Conservation (phyloP, 2,329 filamentous ascomycete genomes). For the Neophaeococcomyces mojaviensis region DNA sequence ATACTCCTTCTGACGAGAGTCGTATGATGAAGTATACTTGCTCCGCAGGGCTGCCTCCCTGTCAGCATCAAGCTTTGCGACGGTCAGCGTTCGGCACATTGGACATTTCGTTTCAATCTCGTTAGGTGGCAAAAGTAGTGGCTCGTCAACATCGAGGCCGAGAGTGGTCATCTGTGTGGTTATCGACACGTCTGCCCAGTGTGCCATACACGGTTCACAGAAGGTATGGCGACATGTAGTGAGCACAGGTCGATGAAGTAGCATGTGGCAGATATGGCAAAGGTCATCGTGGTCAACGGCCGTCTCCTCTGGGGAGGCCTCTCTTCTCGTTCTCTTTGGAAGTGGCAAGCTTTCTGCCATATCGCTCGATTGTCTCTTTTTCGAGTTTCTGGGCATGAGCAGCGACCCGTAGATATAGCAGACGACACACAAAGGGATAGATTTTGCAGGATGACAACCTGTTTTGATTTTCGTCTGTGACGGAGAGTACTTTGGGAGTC, state of each 20-base stretch:
- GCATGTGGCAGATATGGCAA: constrained; percentile 19
- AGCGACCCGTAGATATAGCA: too few relatives aligned
- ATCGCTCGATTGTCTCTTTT: too few relatives aligned
- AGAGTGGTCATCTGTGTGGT: constrained; percentile 16
- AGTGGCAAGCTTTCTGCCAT: too few relatives aligned
- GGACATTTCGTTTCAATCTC: constrained; percentile 20
- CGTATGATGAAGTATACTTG: constrained; percentile 16
- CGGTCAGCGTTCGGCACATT: constrained; percentile 20
- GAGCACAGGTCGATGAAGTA: constrained; percentile 18
- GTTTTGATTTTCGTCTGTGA: too few relatives aligned
- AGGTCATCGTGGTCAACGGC: constrained; percentile 18
- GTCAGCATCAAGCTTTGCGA: constrained; percentile 10
- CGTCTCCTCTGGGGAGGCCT: too few relatives aligned
- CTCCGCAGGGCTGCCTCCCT: constrained; percentile 8
- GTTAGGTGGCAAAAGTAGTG: constrained; percentile 14
- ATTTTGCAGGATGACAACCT: too few relatives aligned
- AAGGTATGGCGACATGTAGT: constrained; percentile 19
- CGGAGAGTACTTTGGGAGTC: too few relatives aligned
- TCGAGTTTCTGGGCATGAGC: too few relatives aligned
- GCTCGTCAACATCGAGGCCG: constrained; percentile 15
- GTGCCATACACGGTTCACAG: constrained; percentile 20
- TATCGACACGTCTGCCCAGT: constrained; percentile 22
- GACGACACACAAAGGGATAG: too few relatives aligned
- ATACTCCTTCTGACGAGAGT: constrained; percentile 8
- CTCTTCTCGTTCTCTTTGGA: too few relatives aligned